These are phyloP conservation scores for Daldinia bambusicola DNA, from an alignment of 495 filamentous ascomycete species.

Conservation along the genomic window DNA sequence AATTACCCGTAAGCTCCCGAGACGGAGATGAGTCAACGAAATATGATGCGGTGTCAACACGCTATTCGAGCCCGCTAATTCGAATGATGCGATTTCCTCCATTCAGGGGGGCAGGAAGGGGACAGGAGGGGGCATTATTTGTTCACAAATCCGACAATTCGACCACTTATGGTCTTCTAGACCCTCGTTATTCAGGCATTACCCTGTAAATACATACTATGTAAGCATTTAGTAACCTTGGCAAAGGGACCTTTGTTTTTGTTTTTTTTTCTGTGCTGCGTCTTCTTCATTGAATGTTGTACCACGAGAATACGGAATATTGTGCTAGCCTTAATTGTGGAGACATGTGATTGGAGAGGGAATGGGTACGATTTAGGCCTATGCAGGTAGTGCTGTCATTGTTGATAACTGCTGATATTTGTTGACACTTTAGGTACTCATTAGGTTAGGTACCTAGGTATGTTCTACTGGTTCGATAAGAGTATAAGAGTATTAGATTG, in stretches of 20 bases:
- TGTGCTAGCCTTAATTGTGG: constrained; percentile 41
- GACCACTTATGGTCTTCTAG: constrained; percentile 18
- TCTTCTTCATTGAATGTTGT: too few relatives aligned
- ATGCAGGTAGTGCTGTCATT: constrained; percentile 17
- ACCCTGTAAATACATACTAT: neutral
- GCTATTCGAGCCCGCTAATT: constrained; percentile 30
- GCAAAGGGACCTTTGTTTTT: too few relatives aligned
- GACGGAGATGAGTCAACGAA: constrained; percentile 36
- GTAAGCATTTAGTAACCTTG: constrained; percentile 4
- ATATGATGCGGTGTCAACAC: constrained; percentile 41
- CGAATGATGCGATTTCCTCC: constrained; percentile 23
- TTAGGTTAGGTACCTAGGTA: too few relatives aligned
- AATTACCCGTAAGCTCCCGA: constrained; percentile 26
- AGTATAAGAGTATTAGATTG: too few relatives aligned
- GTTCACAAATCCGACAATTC: constrained; percentile 17
- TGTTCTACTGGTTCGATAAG: too few relatives aligned
- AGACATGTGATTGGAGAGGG: constrained; percentile 19
- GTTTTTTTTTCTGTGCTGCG: too few relatives aligned
- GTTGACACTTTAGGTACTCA: too few relatives aligned
- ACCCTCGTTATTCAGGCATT: constrained; percentile 15
- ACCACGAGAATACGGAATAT: neutral
- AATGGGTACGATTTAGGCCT: too few relatives aligned
- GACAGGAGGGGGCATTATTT: neutral
- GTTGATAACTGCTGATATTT: too few relatives aligned
- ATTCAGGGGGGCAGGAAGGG: constrained; percentile 28